Evolutionary conservation across 1,139 yeast species (phyloP).

Genomic region (Kluyveromyces sp.): DNA sequence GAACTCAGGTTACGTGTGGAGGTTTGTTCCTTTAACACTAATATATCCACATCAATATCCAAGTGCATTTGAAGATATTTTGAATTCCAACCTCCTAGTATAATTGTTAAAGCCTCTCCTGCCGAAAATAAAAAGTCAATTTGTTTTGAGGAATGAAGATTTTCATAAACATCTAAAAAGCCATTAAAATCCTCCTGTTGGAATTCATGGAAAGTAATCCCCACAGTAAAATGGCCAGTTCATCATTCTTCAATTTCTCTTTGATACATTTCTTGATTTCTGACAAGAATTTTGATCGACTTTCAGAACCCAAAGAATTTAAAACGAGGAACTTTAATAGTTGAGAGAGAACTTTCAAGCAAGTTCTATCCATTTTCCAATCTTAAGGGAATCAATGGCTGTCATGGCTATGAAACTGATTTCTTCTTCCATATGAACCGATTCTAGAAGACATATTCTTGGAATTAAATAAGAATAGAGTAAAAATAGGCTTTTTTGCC

Average conservation of each 20-base stretch:
- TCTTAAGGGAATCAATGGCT: background rate
- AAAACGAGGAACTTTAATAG: slow-evolving; percentile 54
- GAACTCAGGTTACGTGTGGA: slow-evolving; percentile 7
- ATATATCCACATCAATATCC: slow-evolving; percentile 35
- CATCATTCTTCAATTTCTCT: slow-evolving; percentile 49
- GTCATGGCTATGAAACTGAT: too few species aligned
- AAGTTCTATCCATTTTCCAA: slow-evolving; percentile 17
- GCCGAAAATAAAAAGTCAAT: slow-evolving; percentile 66
- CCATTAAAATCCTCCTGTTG: slow-evolving; percentile 24
- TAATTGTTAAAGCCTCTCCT: slow-evolving; percentile 75
- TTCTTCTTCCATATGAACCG: too few species aligned
- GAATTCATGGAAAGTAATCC: slow-evolving; percentile 47
- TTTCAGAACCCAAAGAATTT: slow-evolving; percentile 26
- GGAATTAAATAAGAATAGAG: too few species aligned
- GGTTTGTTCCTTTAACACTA: slow-evolving; percentile 13
- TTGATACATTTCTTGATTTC: slow-evolving; percentile 28
- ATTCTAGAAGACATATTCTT: too few species aligned
- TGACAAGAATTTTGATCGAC: slow-evolving; percentile 11
- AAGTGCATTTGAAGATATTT: slow-evolving; percentile 42
- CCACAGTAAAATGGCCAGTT: slow-evolving; percentile 49
- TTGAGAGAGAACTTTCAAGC: slow-evolving; percentile 47
- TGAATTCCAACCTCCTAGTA: slow-evolving; percentile 75
- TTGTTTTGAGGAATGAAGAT: slow-evolving; percentile 59
- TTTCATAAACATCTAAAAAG: slow-evolving; percentile 44
- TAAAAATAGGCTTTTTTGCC: too few species aligned